Conservation (phyloP, 768 basidiomycete genomes). For the Pulveroboletus sp. region DNA sequence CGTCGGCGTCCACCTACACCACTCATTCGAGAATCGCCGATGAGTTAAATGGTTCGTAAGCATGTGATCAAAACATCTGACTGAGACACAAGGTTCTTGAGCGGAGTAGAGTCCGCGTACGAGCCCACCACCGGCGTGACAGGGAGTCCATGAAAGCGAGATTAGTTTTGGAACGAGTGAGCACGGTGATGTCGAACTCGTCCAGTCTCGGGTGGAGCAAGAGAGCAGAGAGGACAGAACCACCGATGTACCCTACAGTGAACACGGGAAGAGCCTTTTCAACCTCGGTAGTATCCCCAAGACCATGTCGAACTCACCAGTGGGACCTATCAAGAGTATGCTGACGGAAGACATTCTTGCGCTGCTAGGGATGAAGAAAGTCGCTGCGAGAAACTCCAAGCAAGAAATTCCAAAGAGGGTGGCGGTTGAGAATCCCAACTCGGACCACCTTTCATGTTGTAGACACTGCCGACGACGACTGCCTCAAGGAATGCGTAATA, state of each 20-base stretch:
- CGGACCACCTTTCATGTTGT: neutral
- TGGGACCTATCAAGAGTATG: conserved; percentile 17
- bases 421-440: conserved; percentile 5
- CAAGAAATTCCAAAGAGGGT: neutral
- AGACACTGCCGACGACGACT: neutral
- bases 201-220: conserved; percentile 41
- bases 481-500: neutral
- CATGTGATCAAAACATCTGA: conserved; percentile 41
- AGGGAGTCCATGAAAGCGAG: neutral
- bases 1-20: conserved; percentile 40
- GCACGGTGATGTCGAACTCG: conserved; percentile 41
- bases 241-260: conserved; percentile 51
- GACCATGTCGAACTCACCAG: conserved; percentile 13
- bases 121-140: conserved; percentile 37
- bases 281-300: neutral
- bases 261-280: neutral
- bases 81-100: conserved; percentile 41
- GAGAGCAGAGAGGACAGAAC: conserved; percentile 46
- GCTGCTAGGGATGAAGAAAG: no score
- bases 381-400: no score
- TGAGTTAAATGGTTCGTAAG: conserved; percentile 20
- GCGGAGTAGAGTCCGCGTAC: conserved; percentile 35
- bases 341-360: conserved; percentile 8
- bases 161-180: conserved; percentile 43
- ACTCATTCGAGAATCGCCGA: neutral